These are phyloP conservation scores for Royoungia palumana DNA, from an alignment of 768 basidiomycete species.

Conservation along the genomic window DNA sequence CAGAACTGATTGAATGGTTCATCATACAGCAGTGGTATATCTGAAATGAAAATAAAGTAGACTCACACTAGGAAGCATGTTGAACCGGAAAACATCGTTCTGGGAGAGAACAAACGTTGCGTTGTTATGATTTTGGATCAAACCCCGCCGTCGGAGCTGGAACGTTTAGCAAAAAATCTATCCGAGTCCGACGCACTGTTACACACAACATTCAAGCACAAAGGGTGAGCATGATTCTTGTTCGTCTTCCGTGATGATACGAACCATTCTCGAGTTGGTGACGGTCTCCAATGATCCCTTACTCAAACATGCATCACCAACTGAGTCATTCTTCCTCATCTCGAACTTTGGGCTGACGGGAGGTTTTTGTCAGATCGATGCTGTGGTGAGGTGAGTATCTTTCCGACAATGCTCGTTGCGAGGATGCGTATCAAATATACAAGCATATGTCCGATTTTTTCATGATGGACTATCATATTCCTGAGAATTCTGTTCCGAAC, in stretches of 20 bases:
- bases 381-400: constrained; percentile 4
- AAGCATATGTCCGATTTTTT: constrained; percentile 75
- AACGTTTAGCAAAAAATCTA: background rate
- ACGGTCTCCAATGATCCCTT: constrained; percentile 63
- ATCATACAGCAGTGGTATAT: constrained; percentile 35
- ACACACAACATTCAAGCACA: too few species aligned
- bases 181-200: too few species aligned
- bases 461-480: constrained; percentile 53
- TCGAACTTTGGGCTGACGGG: constrained; percentile 5
- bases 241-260: constrained; percentile 54
- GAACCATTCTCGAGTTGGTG: constrained; percentile 74
- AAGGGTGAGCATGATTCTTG: constrained; percentile 32
- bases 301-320: constrained; percentile 77
- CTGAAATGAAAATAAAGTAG: background rate
- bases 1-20: constrained; percentile 67
- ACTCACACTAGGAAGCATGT: constrained; percentile 18
- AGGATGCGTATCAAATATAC: constrained; percentile 54
- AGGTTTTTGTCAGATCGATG: background rate
- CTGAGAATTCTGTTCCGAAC: constrained; percentile 39
- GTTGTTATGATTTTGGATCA: constrained; percentile 1
- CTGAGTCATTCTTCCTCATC: constrained; percentile 36
- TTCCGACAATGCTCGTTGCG: constrained; percentile 12
- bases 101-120: background rate
- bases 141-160: constrained; percentile 32
- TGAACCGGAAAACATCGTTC: too few species aligned